phyloP scores from a whole-genome alignment of 495 filamentous ascomycete genomes.

The Trichoderma asperelloides region DNA sequence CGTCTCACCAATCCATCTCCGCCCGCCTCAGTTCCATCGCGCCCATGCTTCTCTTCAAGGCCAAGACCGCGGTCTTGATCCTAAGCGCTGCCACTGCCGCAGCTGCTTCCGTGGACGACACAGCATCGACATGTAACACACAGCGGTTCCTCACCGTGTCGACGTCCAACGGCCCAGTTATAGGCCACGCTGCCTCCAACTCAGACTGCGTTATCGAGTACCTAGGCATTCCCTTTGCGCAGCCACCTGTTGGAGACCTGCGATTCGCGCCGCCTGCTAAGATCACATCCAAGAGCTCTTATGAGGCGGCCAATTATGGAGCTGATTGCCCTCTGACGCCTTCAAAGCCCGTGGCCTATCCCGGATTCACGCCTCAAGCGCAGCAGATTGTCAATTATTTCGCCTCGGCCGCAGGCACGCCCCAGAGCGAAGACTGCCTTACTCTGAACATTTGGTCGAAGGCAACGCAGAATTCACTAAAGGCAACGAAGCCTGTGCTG shows the following conservation, averaged over 20 bases:
- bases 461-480: constrained; percentile 9
- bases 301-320: constrained; percentile 13
- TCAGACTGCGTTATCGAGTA: constrained; percentile 35
- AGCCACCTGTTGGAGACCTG: constrained; percentile 35
- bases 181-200: constrained; percentile 34
- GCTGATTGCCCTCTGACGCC: constrained; percentile 16
- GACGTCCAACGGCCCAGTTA: constrained; percentile 31
- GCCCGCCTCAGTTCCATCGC: not conserved
- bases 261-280: constrained; percentile 23
- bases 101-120: not conserved
- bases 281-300: constrained; percentile 7
- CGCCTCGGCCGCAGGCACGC: constrained; percentile 12
- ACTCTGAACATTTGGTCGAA: constrained; percentile 43
- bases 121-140: not conserved
- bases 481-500: constrained; percentile 22
- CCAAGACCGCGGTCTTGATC: not conserved
- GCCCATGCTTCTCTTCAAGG: not conserved
- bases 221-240: constrained; percentile 40
- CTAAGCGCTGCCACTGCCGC: not conserved
- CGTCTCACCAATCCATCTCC: not conserved
- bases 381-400: constrained; percentile 18
- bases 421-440: constrained; percentile 46
- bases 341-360: constrained; percentile 15
- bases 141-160: not conserved
- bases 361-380: constrained; percentile 17